A percentile compares a stretch with the other conserved stretches of the same genome.
These are phyloP conservation scores for Fusarium coffeatum DNA, from an alignment of 2,329 filamentous ascomycete species.

Conservation along the genomic window DNA sequence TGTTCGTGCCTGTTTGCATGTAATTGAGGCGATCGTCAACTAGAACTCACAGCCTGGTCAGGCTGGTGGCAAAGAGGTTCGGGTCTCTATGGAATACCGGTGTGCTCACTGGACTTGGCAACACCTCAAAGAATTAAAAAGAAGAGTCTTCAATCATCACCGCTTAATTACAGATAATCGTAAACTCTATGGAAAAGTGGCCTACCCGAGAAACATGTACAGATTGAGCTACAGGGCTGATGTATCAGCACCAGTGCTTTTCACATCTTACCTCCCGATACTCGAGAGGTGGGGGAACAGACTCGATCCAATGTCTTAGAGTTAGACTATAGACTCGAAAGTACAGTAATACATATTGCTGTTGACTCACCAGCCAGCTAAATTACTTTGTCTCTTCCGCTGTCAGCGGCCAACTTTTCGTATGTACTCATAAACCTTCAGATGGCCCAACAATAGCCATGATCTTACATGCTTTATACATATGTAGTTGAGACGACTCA, in stretches of 20 bases:
- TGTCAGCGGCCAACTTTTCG: background rate
- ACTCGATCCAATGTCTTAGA: background rate
- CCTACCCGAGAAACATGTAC: background rate
- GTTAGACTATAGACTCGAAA: background rate
- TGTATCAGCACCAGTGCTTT: background rate
- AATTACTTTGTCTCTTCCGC: background rate
- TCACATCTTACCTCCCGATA: background rate
- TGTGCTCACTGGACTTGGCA: background rate
- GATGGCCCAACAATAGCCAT: background rate
- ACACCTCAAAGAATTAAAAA: background rate
- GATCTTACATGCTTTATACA: background rate
- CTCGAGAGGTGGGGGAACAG: background rate
- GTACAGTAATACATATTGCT: background rate
- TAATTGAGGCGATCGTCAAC: conserved; percentile 2
- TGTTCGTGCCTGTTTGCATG: conserved; percentile 28
- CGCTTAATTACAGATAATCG: background rate
- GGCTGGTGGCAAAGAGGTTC: background rate
- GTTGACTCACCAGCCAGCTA: background rate
- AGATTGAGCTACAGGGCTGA: background rate
- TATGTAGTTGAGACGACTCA: background rate
- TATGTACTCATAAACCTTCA: background rate
- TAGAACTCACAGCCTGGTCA: background rate
- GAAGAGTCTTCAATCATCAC: background rate
- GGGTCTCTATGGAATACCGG: background rate
- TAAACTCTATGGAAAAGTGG: background rate